phyloP scores from a whole-genome alignment of 352 stramenopile genomes.

The Phytophthora capsici region DNA sequence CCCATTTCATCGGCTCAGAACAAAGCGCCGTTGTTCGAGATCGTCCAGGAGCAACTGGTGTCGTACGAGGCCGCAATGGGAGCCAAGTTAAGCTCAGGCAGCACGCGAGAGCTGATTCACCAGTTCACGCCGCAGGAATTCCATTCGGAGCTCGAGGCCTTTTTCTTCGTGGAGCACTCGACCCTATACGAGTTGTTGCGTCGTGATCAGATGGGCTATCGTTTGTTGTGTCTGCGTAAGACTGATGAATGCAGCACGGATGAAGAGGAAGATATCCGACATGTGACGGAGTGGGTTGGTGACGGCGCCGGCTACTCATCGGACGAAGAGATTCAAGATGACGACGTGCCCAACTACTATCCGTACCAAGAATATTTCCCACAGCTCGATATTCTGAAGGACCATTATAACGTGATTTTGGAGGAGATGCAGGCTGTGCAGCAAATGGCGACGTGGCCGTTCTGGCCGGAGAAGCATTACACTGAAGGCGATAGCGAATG shows the following conservation, averaged over 20 bases:
- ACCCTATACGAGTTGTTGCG: slow-evolving; percentile 52
- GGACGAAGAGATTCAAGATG: slow-evolving; percentile 75
- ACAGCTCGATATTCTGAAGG: slow-evolving; percentile 74
- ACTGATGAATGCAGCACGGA: slow-evolving; percentile 31
- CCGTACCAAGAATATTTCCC: slow-evolving; percentile 77
- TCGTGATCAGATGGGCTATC: slow-evolving; percentile 58
- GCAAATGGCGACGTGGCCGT: slow-evolving; percentile 68
- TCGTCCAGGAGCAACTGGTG: slow-evolving; percentile 56
- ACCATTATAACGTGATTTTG: slow-evolving; percentile 76
- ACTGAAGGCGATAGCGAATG: slow-evolving; percentile 71
- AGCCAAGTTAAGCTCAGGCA: slow-evolving; percentile 47
- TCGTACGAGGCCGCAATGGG: slow-evolving; percentile 52
- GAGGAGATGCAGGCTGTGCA: slow-evolving; percentile 78
- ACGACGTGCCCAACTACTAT: slow-evolving; percentile 80
- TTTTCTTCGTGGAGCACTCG: slow-evolving; percentile 63
- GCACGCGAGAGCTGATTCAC: slow-evolving; percentile 43
- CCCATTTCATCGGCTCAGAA: slow-evolving; percentile 40
- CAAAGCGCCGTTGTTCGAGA: slow-evolving; percentile 42
- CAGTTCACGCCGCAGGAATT: slow-evolving; percentile 52
- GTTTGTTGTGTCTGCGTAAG: slow-evolving; percentile 57
- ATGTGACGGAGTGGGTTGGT: slow-evolving; percentile 39
- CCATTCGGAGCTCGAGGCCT: slow-evolving; percentile 56
- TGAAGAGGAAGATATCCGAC: slow-evolving; percentile 42
- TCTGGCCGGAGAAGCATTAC: slow-evolving; percentile 90
- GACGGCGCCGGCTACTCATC: slow-evolving; percentile 41